These are phyloP conservation scores for Exophiala aquamarina DNA, from an alignment of 2,329 filamentous ascomycete genomes.

Conservation along the genomic window DNA sequence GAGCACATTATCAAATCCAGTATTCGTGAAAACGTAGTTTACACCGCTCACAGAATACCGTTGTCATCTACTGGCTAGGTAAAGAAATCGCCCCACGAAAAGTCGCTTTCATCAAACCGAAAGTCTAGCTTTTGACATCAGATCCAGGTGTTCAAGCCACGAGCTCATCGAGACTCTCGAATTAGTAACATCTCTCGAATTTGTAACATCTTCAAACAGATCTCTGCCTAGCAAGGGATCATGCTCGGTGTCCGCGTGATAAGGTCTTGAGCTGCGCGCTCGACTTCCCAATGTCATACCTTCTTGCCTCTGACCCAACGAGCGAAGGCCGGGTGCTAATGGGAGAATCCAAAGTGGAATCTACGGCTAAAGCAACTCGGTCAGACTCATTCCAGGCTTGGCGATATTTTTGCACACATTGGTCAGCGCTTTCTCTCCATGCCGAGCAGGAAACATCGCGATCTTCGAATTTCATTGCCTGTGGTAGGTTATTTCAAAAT, in stretches of 20 bases:
- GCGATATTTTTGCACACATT: background rate
- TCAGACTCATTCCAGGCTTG: background rate
- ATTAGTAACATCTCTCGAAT: background rate
- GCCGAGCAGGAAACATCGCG: background rate
- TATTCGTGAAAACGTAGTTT: too few species aligned
- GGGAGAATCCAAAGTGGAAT: background rate
- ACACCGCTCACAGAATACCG: too few species aligned
- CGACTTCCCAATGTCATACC: background rate
- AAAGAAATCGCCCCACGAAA: background rate
- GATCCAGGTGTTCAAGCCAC: background rate
- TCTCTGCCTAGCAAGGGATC: background rate
- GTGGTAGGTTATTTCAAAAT: slow-evolving; percentile 1
- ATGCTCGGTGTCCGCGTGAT: background rate
- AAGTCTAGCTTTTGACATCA: background rate
- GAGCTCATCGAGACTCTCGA: background rate
- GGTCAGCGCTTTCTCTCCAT: background rate
- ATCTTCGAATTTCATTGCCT: background rate
- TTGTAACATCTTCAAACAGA: background rate
- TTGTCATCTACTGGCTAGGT: too few species aligned
- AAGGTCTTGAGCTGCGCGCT: background rate
- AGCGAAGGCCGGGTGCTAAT: background rate
- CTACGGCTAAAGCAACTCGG: background rate
- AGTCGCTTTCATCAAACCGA: background rate
- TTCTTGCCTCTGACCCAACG: too few species aligned
- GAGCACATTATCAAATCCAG: too few species aligned